Evolutionary conservation across 2,329 filamentous ascomycete species (phyloP), one percentile per base, ranked within the genome.

Genomic region (Phaeosphaeriaceae sp.): DNA sequence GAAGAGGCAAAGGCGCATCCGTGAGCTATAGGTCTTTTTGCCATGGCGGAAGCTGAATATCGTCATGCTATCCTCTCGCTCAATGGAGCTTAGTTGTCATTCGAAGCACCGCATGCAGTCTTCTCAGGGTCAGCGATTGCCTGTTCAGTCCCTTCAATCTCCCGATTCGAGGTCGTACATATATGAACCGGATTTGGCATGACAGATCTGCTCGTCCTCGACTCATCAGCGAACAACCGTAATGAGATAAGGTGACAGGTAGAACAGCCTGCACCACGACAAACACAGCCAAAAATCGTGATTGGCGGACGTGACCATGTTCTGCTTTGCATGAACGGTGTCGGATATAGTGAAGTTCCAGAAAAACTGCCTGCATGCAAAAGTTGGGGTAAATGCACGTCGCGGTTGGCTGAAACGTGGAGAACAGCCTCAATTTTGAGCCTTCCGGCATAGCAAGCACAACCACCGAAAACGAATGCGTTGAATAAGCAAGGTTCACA

Each of bases 301-400:
- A 49, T 36, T 49, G 47, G 47, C 13, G 25, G 47, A 19, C 25
- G 20, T 13, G 19, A 11, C n/a, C 20, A 36, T 49, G n/a, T 36
- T 36, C 15, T 33, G 47, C 25, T 4, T 22, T 49, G 47, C 47
- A 49, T 49, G n/a, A 33, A 49, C 20, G 47, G 24, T 20, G 19
- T 21, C 47, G 25, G 19, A 49, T 48, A 21, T 13, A 33, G 47
- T 20, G 25, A 33, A 19, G 47, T 49, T 49, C 47, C 47, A 49
- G 47, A 49, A 49, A 36, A 36, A 33, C 27, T n/a, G 25, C 24
- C 47, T 20, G 17, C n/a, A 36, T 36, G 31, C 47, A 20, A 40
- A 49, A 49, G 19, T 20, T 49, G 47, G 47, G 47, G 27, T 49
- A 49, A 49, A 49, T 49, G 47, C 47, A 33, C 17, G 25, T 20